Evolutionary conservation across 2,329 filamentous ascomycete species (phyloP), one percentile per base, ranked within the genome.

Genomic region (Fusarium foetens): DNA sequence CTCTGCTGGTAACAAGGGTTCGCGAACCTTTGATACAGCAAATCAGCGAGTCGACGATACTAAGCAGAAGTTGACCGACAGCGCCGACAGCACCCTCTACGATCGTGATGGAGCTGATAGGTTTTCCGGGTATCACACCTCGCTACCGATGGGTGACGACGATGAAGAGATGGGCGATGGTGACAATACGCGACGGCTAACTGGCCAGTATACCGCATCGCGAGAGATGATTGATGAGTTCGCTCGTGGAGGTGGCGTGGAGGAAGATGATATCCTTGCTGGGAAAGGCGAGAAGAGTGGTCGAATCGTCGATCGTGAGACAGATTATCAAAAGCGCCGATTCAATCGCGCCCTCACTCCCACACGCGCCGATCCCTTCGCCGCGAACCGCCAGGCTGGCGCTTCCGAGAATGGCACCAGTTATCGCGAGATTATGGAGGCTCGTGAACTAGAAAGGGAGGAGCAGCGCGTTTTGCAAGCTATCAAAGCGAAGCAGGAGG

Each of bases 201-300:
- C 98, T 38, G 95, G 95, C 71, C 96, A 98, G 83, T 99, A 99
- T 83, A 99, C 96, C 39, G 96, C 96, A 31, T 95, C 94, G 42
- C 92, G 90, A 75, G 91, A 93, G 55, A 94, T 98, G 84, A 95
- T 99, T 79, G 94, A 97, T 80, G 96, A 99, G 83, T 97, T 97
- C 83, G 92, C 95, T 29, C 91, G 90, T 59, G 95, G 95, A 61
- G 87, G 88, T 70, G 95, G 93, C 46, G 94, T 95, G 31, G 95
- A 97, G 80, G 95, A 98, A 83, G 94, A 95, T 66, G 97, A 99
- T 78, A 92, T 95, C 11, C 86, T 99, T 70, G 88, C 94, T 55
- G 93, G 92, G 48, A 90, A 92, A 75, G 88, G 89, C 75, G 96
- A 98, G 85, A 93, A 95, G 83, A 93, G 94, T 81, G 94, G 93